Conservation (phyloP, 1,284 basidiomycete species). For the Sanghuangporus baumii region DNA sequence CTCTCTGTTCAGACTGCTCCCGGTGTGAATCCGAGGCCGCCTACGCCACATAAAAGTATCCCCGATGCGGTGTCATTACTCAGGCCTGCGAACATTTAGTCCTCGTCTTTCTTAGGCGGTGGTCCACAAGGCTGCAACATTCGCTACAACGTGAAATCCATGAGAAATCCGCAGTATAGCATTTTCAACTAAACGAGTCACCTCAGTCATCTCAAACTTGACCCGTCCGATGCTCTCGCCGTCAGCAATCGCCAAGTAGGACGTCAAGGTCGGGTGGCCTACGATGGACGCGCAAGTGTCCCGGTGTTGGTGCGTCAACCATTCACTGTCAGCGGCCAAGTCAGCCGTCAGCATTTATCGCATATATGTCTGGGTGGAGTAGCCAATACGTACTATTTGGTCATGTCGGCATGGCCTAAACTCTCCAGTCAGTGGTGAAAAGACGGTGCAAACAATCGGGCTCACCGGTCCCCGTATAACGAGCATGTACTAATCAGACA, state of each 20-base stretch:
- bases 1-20: not conserved
- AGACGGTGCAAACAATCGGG: slow-evolving; percentile 17
- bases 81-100: slow-evolving; percentile 29
- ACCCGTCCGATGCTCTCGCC: slow-evolving; percentile 85
- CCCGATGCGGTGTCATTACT: not conserved
- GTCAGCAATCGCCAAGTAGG: slow-evolving; percentile 90
- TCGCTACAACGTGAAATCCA: slow-evolving; percentile 44
- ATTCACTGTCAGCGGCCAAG: slow-evolving; percentile 61
- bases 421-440: not conserved
- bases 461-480: slow-evolving; percentile 90
- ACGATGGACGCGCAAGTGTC: slow-evolving; percentile 91
- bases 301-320: slow-evolving; percentile 95
- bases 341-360: slow-evolving; percentile 3
- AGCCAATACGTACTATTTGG: slow-evolving; percentile 74
- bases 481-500: slow-evolving; percentile 74
- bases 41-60: not conserved
- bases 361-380: not conserved
- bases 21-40: not conserved
- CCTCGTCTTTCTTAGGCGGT: slow-evolving; percentile 90
- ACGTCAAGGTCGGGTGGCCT: slow-evolving; percentile 82
- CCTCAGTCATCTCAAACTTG: slow-evolving; percentile 97
- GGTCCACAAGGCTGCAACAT: slow-evolving; percentile 99
- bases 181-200: slow-evolving; percentile 34
- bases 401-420: slow-evolving; percentile 88
- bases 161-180: slow-evolving; percentile 7